These are phyloP conservation scores for Phialemonium atrogriseum DNA, from an alignment of 2,329 filamentous ascomycete species.

Conservation along the genomic window DNA sequence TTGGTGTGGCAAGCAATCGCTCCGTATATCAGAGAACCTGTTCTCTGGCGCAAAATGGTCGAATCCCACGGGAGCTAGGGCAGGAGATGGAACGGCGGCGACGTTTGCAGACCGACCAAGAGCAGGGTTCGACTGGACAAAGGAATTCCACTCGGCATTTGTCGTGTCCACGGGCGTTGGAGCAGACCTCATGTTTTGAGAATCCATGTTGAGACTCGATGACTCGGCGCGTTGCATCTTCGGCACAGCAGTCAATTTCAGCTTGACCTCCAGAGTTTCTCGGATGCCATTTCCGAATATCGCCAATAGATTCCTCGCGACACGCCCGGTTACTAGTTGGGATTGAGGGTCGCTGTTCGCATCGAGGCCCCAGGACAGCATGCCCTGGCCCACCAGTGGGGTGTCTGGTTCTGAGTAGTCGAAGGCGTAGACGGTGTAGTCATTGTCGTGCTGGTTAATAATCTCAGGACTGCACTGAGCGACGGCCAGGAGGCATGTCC, in stretches of 20 bases:
- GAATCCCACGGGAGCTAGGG: slow-evolving; percentile 16
- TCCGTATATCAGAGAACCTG: slow-evolving; percentile 9
- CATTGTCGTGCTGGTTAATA: slow-evolving; percentile 58
- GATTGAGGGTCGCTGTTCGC: slow-evolving; percentile 46
- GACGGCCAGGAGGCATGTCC: slow-evolving; percentile 79
- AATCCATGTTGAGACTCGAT: slow-evolving; percentile 12
- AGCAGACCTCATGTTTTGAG: slow-evolving; percentile 15
- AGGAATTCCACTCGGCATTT: slow-evolving; percentile 63
- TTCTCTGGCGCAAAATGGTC: slow-evolving; percentile 8
- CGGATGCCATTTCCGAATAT: slow-evolving; percentile 75
- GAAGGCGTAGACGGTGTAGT: slow-evolving; percentile 95
- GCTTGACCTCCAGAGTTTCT: slow-evolving; percentile 87
- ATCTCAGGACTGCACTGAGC: slow-evolving; percentile 76
- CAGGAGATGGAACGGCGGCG: slow-evolving; percentile 24
- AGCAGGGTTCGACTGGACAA: slow-evolving; percentile 62
- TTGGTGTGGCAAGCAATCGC: slow-evolving; percentile 9
- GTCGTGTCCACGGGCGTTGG: slow-evolving; percentile 50
- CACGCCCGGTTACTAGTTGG: slow-evolving; percentile 77
- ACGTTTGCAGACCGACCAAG: slow-evolving; percentile 30
- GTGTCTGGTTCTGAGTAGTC: slow-evolving; percentile 94
- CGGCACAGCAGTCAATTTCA: slow-evolving; percentile 74
- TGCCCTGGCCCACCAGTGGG: slow-evolving; percentile 88
- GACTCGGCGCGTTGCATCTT: slow-evolving; percentile 33
- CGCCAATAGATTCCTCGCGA: slow-evolving; percentile 77
- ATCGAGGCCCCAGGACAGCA: slow-evolving; percentile 76